phyloP scores from a whole-genome alignment of 176 grass and related monocot genomes.

The Aechmea fasciata region DNA sequence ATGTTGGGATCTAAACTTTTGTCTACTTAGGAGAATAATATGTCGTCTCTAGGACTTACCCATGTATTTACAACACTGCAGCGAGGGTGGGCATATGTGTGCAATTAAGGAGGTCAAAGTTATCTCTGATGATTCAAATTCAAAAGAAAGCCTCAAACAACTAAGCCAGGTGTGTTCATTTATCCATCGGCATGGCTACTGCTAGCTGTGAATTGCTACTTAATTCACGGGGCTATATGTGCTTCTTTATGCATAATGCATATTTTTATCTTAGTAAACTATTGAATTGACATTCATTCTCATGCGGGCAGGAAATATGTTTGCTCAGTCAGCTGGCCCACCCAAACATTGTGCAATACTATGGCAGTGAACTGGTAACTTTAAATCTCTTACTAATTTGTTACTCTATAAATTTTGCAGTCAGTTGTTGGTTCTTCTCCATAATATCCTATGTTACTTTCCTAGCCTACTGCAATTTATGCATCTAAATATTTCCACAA shows the following conservation, averaged over 20 bases:
- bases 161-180: conserved; percentile 63
- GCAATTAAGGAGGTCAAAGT: conserved; percentile 95
- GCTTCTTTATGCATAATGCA: background rate
- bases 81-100: conserved; percentile 86
- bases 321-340: conserved; percentile 81
- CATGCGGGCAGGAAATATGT: conserved; percentile 59
- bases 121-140: conserved; percentile 89
- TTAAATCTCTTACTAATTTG: conserved; percentile 14
- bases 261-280: conserved; percentile 9
- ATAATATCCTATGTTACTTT: background rate
- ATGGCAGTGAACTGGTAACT: conserved; percentile 74
- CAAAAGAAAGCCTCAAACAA: conserved; percentile 90
- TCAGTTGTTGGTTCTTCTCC: background rate
- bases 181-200: conserved; percentile 1
- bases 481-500: background rate
- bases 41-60: conserved; percentile 4
- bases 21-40: conserved; percentile 2
- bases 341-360: conserved; percentile 92
- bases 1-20: background rate
- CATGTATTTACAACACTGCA: conserved; percentile 28
- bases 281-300: conserved; percentile 12
- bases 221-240: background rate
- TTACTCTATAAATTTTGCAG: background rate
- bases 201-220: conserved; percentile 1
- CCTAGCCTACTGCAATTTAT: background rate